Evolutionary conservation across 164 flowering plant species (phyloP).

Genomic region (Houttuynia cordata): DNA sequence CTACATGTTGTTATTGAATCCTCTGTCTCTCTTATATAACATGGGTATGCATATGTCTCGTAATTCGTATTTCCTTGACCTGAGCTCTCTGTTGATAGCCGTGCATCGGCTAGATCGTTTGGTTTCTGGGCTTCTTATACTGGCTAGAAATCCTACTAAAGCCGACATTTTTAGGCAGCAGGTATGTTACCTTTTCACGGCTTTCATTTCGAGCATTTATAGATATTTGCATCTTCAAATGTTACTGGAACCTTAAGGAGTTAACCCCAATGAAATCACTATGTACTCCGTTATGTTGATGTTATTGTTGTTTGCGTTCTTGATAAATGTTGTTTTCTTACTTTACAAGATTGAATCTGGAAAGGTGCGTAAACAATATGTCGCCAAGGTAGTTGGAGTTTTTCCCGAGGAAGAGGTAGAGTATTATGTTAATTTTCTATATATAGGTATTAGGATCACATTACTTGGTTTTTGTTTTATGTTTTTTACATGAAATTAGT

Average conservation of each 20-base stretch:
- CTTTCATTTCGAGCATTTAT: neutral
- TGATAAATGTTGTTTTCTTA: neutral
- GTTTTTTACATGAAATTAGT: too few relatives aligned
- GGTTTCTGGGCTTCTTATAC: slow-evolving; percentile 89
- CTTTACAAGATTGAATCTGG: slow-evolving; percentile 64
- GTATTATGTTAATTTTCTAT: neutral
- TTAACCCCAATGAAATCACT: neutral
- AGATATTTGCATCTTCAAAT: too few relatives aligned
- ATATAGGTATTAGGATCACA: neutral
- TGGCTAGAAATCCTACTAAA: slow-evolving; percentile 76
- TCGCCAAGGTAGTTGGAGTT: slow-evolving; percentile 77
- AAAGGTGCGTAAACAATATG: slow-evolving; percentile 62
- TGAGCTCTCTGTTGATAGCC: slow-evolving; percentile 27
- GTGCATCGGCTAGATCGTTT: slow-evolving; percentile 91
- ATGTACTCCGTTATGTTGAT: too few relatives aligned
- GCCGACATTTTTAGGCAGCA: slow-evolving; percentile 86
- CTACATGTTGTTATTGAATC: neutral
- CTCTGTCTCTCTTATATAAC: neutral
- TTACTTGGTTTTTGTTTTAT: too few relatives aligned
- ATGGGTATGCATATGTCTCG: neutral
- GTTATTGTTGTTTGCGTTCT: too few relatives aligned
- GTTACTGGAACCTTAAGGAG: neutral
- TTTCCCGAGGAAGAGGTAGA: slow-evolving; percentile 88
- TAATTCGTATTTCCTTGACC: slow-evolving; percentile 19
- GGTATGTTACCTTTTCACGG: slow-evolving; percentile 23